These are phyloP conservation scores for Botrytis tulipae DNA, from an alignment of 2,329 filamentous ascomycete species.

Conservation along the genomic window DNA sequence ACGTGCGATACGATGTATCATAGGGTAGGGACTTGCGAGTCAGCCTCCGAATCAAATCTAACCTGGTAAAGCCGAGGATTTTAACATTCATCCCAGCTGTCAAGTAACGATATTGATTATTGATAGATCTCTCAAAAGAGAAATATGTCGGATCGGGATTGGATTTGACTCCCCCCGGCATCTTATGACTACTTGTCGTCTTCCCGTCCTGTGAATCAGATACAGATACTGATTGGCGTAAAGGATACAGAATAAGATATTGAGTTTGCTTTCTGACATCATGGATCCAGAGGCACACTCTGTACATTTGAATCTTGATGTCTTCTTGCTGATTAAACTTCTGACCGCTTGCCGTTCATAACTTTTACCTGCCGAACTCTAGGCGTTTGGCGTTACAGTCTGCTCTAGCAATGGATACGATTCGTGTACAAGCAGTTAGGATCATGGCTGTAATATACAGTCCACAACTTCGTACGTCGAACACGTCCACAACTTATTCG, in stretches of 20 bases:
- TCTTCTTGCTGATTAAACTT: neutral
- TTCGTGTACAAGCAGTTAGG: constrained; percentile 10
- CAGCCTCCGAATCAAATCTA: neutral
- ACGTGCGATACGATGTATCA: neutral
- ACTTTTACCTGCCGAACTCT: neutral
- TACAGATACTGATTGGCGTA: neutral
- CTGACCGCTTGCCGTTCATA: no score
- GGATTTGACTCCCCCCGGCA: neutral
- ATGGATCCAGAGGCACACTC: neutral
- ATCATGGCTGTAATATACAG: constrained; percentile 7
- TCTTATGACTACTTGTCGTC: neutral
- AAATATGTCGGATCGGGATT: neutral
- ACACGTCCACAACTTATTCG: neutral
- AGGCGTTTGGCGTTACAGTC: neutral
- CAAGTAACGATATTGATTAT: neutral
- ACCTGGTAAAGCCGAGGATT: neutral
- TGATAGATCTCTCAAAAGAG: neutral
- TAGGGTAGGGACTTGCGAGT: neutral
- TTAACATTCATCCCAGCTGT: neutral
- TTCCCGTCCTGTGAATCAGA: neutral
- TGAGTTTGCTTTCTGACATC: neutral
- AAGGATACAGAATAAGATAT: neutral
- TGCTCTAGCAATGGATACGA: neutral
- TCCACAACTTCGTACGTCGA: neutral
- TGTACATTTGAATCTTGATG: neutral